Evolutionary conservation across 2,329 filamentous ascomycete species (phyloP), one percentile per base, ranked within the genome.

Genomic region (Juglanconis juglandina): DNA sequence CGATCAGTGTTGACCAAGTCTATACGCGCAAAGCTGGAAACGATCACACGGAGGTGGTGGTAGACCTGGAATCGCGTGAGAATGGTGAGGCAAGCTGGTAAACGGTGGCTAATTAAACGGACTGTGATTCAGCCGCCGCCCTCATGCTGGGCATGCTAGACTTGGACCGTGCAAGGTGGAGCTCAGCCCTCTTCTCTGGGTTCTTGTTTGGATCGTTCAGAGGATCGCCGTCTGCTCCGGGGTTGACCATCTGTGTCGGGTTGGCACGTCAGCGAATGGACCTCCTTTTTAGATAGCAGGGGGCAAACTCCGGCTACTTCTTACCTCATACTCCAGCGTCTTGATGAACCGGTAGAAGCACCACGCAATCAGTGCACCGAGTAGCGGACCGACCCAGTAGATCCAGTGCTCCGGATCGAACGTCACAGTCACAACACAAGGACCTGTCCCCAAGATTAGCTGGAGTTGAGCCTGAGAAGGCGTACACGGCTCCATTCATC

Each of bases 321-420:
- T 62, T 62, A 70, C 70, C 66, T 76, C 73, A 46, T 76, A 76
- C 65, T 76, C 73, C 1, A 76, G 66, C 46, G 70, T 75, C 68
- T 76, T 76, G 66, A 76, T 75, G 65, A 76, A 75, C 58, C 72
- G 69, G 60, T 76, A 76, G 56, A 76, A 76, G 51, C 68, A 55
- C 5, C 73, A 72, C 1, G 73, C 73, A 33, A 76, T 67, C 11
- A 74, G 62, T 3, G 73, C 68, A 5, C 73, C 72, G 14, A 71
- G 59, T 17, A 68, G 63, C 5, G 73, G 73, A 5, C 73, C 73
- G 53, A 74, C 69, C 73, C 73, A 76, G 66, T 81, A 81, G 50
- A 81, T 79, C 79, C 79, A 81, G 64, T 80, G 78, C 13, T 55
- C 53, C 32, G 14, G 4, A 8, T 55, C 53, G 62, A 81, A 81